Percentiles rank a stretch among this genome's conserved stretches.
phyloP scores from a whole-genome alignment of 768 basidiomycete genomes.

The Termitomyces sp. region DNA sequence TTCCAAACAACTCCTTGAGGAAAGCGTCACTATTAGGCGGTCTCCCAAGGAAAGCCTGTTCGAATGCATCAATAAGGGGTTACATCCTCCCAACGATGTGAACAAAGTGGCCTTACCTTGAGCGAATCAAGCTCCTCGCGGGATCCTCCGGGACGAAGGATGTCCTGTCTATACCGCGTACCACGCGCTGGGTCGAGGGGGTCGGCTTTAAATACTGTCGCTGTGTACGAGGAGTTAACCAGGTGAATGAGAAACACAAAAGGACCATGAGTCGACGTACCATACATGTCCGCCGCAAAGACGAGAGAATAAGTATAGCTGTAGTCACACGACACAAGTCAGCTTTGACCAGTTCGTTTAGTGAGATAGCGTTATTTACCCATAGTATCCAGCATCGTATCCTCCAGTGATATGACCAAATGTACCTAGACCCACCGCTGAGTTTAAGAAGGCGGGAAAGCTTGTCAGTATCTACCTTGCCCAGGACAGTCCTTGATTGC shows the following conservation, averaged over 20 bases:
- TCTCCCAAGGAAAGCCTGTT: constrained; percentile 73
- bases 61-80: background rate
- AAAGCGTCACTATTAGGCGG: constrained; percentile 74
- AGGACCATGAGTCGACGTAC: constrained; percentile 17
- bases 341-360: background rate
- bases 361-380: constrained; percentile 25
- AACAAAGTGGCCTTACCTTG: constrained; percentile 35
- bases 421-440: constrained; percentile 28
- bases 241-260: background rate
- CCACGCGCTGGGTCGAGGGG: constrained; percentile 69
- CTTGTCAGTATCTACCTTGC: constrained; percentile 37
- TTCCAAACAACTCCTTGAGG: constrained; percentile 57
- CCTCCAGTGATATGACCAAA: constrained; percentile 78
- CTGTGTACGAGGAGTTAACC: constrained; percentile 17
- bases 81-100: background rate
- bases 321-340: background rate
- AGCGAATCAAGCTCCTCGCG: constrained; percentile 79
- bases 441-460: background rate
- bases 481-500: constrained; percentile 56
- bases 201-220: constrained; percentile 76
- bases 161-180: constrained; percentile 65
- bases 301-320: constrained; percentile 70
- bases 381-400: constrained; percentile 67
- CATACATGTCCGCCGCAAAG: constrained; percentile 55
- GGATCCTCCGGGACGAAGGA: constrained; percentile 69